Evolutionary conservation across 176 grass and related monocot species (phyloP), one percentile per base, ranked within the genome.

Genomic region (Aegilops umbellulata): DNA sequence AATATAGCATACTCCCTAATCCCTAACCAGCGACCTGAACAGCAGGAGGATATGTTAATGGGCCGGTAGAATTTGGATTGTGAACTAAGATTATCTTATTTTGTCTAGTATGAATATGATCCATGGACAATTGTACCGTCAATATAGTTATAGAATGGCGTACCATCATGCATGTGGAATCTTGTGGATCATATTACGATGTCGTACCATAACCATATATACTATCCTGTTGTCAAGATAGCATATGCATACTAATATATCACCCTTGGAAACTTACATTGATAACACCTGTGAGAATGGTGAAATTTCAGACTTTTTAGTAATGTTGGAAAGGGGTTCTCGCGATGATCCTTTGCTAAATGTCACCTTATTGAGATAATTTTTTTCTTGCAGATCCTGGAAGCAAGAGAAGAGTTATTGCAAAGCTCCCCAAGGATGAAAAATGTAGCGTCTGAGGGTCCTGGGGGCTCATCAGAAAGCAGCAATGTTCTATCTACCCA

Each of bases 401-500:
- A 92, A 92, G 90, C 90, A 80, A 95, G 90, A 79, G 83, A 85
- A 75, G 85, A 74, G 51, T 69, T 91, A 66, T 72, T 93, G 68
- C 90, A 85, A 69, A 86, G 83, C 75, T 77, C 82, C 15, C 86
- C 67, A 0, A 82, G 7, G 67, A 86, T 60, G 81, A 89, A 64
- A 63, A 89, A 82, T 7, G 41, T 73, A 64, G 53, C 10, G 69
- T 79, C 88, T 63, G 51, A 83, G 49, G 77, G 38, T 25, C 42
- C 22, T 32, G 38, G 8, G 30, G 62, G 29, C 7, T 72, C 77
- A 58, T 85, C 78, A 80, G 69, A 44, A 67, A 89, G 82, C 82
- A 88, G n/a, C 60, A 74, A 75, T 93, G 53, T 34, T 65, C 65
- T 36, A 38, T 39, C 84, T 44, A 69, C 74, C 58, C 38, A 86